Percentiles rank a stretch among this genome's conserved stretches.
Conservation (phyloP, 2,329 filamentous ascomycete genomes). For the Sordariomycetes sp. region DNA sequence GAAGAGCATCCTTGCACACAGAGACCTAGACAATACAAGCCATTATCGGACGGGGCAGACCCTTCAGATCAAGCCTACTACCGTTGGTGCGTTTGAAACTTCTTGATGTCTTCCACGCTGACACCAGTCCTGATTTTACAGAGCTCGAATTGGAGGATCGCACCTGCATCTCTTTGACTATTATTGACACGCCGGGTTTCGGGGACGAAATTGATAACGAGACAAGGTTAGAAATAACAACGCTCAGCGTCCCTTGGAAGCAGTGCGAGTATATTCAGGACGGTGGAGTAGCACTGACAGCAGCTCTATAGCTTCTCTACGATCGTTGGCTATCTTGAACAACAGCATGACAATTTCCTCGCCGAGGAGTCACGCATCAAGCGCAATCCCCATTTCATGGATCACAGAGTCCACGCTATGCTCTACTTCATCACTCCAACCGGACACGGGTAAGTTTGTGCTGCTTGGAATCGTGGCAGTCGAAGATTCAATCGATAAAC, state of each 20-base stretch:
- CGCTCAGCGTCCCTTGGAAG: too few relatives aligned
- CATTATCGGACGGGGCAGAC: conserved; percentile 91
- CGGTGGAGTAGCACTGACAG: too few relatives aligned
- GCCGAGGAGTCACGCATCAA: conserved; percentile 99
- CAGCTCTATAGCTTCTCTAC: conserved; percentile 67
- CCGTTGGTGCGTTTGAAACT: conserved; percentile 58
- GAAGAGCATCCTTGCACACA: conserved; percentile 81
- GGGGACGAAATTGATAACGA: conserved; percentile 99
- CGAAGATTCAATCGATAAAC: not conserved
- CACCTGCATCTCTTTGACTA: conserved; percentile 94
- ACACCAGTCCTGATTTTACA: conserved; percentile 21
- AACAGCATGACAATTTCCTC: conserved; percentile 98
- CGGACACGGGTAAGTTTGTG: conserved; percentile 66
- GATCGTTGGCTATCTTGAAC: conserved; percentile 96
- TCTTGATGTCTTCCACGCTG: not conserved
- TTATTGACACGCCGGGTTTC: conserved; percentile 96
- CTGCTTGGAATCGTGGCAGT: not conserved
- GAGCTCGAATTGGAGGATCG: conserved; percentile 96
- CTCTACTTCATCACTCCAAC: conserved; percentile 99
- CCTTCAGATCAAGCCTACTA: conserved; percentile 97
- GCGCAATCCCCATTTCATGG: conserved; percentile 99
- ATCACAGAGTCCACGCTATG: conserved; percentile 96
- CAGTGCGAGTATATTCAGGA: too few relatives aligned
- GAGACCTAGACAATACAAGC: conserved; percentile 84
- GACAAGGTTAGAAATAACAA: conserved; percentile 56